phyloP scores from a whole-genome alignment of 78 protist genomes.

The Speleostelium caveatum region DNA sequence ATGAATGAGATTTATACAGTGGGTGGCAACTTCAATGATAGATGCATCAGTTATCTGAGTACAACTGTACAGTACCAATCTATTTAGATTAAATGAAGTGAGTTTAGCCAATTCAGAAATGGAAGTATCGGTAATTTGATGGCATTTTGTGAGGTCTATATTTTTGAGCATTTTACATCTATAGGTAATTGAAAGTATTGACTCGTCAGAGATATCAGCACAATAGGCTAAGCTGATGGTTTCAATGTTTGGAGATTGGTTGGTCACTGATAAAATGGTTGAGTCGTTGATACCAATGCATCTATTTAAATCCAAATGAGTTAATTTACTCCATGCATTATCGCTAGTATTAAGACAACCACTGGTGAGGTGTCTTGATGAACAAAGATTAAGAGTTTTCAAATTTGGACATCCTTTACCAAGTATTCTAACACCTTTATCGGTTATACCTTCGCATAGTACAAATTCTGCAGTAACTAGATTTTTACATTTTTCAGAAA shows the following conservation, averaged over 20 bases:
- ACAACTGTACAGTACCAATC: conserved; percentile 40
- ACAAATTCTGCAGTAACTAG: conserved; percentile 15
- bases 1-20: conserved; percentile 29
- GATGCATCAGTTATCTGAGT: conserved; percentile 46
- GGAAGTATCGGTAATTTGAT: conserved; percentile 34
- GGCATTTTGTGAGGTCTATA: conserved; percentile 54
- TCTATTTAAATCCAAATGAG: conserved; percentile 29
- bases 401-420: conserved; percentile 12
- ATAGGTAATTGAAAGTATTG: conserved; percentile 33
- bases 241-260: conserved; percentile 25
- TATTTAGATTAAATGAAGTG: background rate
- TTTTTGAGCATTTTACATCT: conserved; percentile 26
- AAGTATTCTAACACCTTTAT: conserved; percentile 27
- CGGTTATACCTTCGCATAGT: conserved; percentile 54
- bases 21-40: conserved; percentile 38
- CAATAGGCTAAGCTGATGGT: conserved; percentile 50
- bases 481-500: conserved; percentile 10
- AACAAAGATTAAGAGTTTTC: conserved; percentile 9
- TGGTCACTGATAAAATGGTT: conserved; percentile 18
- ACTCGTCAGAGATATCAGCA: conserved; percentile 60
- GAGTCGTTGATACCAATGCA: conserved; percentile 49
- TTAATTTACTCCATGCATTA: conserved; percentile 11
- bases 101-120: conserved; percentile 34
- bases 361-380: conserved; percentile 42
- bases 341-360: background rate